These are phyloP conservation scores for Dictyostelium purpureum DNA, from an alignment of 78 protist genomes.

Conservation along the genomic window DNA sequence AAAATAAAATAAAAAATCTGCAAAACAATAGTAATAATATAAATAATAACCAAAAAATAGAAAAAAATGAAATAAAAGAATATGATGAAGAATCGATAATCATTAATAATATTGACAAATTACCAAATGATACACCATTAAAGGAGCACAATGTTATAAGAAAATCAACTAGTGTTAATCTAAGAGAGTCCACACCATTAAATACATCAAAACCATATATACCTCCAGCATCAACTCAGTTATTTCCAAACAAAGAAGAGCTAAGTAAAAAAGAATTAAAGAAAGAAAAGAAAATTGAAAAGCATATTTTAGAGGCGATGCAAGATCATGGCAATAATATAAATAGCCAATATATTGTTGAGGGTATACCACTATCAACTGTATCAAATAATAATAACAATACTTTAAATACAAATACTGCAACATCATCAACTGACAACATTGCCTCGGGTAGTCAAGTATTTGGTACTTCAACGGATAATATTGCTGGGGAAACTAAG, in stretches of 20 bases:
- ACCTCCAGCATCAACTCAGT: constrained; percentile 15
- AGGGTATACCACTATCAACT: neutral
- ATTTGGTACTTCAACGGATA: neutral
- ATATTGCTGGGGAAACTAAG: constrained; percentile 6
- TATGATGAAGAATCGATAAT: neutral
- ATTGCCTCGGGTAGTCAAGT: neutral
- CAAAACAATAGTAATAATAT: too few species aligned
- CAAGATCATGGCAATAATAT: too few species aligned
- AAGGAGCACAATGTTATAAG: neutral
- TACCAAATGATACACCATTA: neutral
- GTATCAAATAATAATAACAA: neutral
- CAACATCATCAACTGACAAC: neutral
- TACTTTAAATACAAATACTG: neutral
- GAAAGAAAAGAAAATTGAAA: constrained; percentile 53
- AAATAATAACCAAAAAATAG: neutral
- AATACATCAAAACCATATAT: neutral
- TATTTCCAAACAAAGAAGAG: neutral
- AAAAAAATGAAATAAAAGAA: neutral
- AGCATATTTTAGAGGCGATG: constrained; percentile 32
- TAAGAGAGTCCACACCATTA: neutral
- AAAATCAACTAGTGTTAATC: neutral
- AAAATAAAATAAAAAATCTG: too few species aligned
- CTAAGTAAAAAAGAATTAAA: constrained; percentile 16
- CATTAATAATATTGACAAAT: neutral
- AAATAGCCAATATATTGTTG: neutral